phyloP scores from a whole-genome alignment of 345 rosid species.

The Gynandropsis gynandra region DNA sequence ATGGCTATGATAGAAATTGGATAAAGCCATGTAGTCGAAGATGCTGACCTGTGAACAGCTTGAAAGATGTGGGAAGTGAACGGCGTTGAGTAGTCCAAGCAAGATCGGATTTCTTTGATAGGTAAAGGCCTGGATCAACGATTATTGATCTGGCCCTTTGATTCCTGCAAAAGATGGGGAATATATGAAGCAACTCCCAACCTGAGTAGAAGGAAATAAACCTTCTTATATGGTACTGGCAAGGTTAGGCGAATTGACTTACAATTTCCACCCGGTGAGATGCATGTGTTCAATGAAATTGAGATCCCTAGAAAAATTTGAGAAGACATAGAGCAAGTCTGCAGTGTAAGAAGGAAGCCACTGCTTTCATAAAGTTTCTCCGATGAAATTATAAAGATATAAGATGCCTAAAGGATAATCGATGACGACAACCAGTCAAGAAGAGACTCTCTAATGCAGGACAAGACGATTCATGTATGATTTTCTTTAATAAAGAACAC shows the following conservation, averaged over 20 bases:
- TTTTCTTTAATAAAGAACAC: slow-evolving; percentile 2
- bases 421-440: slow-evolving; percentile 4
- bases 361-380: neutral
- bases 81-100: slow-evolving; percentile 87
- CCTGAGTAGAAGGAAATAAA: neutral
- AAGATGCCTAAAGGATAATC: neutral
- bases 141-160: slow-evolving; percentile 82
- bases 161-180: slow-evolving; percentile 38
- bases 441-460: neutral
- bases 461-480: too few species aligned
- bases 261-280: slow-evolving; percentile 92
- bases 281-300: slow-evolving; percentile 78
- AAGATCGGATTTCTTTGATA: slow-evolving; percentile 79
- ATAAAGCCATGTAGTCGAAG: slow-evolving; percentile 9
- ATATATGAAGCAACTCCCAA: slow-evolving; percentile 14
- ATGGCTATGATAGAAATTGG: neutral
- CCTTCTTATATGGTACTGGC: neutral
- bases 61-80: slow-evolving; percentile 80
- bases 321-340: slow-evolving; percentile 73
- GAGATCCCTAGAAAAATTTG: slow-evolving; percentile 63
- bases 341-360: slow-evolving; percentile 26
- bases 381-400: neutral
- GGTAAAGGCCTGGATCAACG: slow-evolving; percentile 89
- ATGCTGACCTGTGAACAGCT: slow-evolving; percentile 70
- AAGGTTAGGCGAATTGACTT: slow-evolving; percentile 23